Percentiles rank a stretch among this genome's conserved stretches.
These are phyloP conservation scores for Thinopyrum elongatum DNA, from an alignment of 176 grass and related monocot genomes.

Conservation along the genomic window DNA sequence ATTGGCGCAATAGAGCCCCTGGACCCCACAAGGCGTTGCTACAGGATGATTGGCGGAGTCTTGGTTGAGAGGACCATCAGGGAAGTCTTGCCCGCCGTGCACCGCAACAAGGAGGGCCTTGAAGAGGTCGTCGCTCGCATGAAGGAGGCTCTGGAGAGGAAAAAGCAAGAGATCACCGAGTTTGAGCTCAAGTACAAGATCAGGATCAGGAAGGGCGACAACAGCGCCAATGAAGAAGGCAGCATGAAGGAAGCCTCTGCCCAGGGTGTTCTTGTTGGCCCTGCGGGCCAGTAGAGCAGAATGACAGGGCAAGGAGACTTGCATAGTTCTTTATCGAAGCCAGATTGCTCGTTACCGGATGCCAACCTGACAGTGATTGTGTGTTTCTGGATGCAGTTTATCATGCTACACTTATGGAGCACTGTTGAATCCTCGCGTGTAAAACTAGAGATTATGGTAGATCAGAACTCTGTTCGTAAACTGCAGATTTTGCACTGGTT, in stretches of 20 bases:
- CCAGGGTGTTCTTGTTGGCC: slow-evolving; percentile 89
- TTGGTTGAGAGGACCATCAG: slow-evolving; percentile 84
- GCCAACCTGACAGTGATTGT: background rate
- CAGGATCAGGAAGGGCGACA: slow-evolving; percentile 65
- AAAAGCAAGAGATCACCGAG: slow-evolving; percentile 74
- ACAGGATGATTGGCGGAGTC: slow-evolving; percentile 80
- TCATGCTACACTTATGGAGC: background rate
- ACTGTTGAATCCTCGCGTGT: background rate
- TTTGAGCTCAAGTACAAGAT: slow-evolving; percentile 97
- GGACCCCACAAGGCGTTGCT: slow-evolving; percentile 73
- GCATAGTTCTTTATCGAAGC: background rate
- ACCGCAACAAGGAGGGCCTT: slow-evolving; percentile 83
- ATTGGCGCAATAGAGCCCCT: slow-evolving; percentile 76
- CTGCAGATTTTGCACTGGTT: background rate
- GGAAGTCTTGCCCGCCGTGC: slow-evolving; percentile 72
- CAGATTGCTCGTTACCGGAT: background rate
- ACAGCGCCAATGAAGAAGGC: slow-evolving; percentile 29
- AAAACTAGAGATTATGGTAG: background rate
- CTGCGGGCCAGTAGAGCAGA: slow-evolving; percentile 37
- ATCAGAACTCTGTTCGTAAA: background rate
- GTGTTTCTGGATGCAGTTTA: background rate
- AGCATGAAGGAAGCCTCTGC: slow-evolving; percentile 65
- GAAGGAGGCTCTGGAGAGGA: slow-evolving; percentile 76
- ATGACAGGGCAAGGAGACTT: background rate
- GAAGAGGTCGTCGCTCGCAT: slow-evolving; percentile 76